These are phyloP conservation scores for Trichoderma sp. DNA, from an alignment of 2,329 filamentous ascomycete genomes.

Conservation along the genomic window DNA sequence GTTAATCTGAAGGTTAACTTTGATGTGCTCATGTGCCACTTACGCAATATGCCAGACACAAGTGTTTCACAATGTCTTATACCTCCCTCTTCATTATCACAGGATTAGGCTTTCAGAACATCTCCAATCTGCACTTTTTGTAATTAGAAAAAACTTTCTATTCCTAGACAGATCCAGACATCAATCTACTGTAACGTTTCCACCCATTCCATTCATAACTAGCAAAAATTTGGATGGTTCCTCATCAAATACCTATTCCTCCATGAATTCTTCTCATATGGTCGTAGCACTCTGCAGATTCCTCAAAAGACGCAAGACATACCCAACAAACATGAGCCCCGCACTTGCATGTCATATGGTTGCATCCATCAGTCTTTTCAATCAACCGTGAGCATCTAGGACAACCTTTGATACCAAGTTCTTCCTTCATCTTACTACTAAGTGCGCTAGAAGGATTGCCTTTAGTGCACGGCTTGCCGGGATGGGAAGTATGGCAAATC, in stretches of 20 bases:
- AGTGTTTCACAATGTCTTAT: not conserved
- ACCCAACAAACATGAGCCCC: slow-evolving; percentile 48
- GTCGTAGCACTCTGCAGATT: not conserved
- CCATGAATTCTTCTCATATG: slow-evolving; percentile 6
- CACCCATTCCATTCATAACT: not conserved
- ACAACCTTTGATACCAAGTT: slow-evolving; percentile 41
- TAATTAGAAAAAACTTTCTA: not conserved
- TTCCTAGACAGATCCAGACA: not conserved
- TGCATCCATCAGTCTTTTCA: slow-evolving; percentile 45
- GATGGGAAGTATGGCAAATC: slow-evolving; percentile 36
- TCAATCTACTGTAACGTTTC: not conserved
- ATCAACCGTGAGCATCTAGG: slow-evolving; percentile 41
- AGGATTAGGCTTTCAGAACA: not conserved
- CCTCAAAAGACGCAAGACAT: slow-evolving; percentile 34
- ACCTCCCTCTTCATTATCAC: not conserved
- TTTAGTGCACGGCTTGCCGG: slow-evolving; percentile 32
- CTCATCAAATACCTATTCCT: not conserved
- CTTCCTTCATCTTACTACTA: slow-evolving; percentile 32
- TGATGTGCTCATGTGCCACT: not conserved
- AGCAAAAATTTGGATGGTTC: not conserved
- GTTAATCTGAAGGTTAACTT: not conserved
- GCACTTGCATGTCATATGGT: slow-evolving; percentile 47
- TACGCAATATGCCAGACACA: not conserved
- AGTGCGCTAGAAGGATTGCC: slow-evolving; percentile 27
- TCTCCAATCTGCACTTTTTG: not conserved